These are phyloP conservation scores for Mortierella polycephala DNA, from an alignment of 371 early-diverging fungal genomes.

Conservation along the genomic window DNA sequence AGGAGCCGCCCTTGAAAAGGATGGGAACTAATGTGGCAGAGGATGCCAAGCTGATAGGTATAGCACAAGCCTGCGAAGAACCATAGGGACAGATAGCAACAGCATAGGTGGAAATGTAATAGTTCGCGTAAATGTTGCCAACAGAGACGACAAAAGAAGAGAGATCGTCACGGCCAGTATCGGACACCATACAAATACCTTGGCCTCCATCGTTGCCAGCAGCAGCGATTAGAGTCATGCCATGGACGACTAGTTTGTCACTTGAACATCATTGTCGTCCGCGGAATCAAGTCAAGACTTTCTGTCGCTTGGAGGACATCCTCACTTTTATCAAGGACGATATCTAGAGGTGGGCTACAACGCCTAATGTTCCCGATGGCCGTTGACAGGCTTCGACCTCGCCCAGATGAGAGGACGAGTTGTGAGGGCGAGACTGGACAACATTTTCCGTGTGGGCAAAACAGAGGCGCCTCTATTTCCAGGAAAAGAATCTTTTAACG, in stretches of 20 bases:
- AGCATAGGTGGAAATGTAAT: slow-evolving; percentile 18
- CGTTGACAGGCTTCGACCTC: no score
- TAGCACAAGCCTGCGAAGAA: slow-evolving; percentile 16
- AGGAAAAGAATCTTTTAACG: no score
- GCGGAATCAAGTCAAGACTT: no score
- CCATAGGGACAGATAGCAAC: slow-evolving; percentile 3
- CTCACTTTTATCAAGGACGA: no score
- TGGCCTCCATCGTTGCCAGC: slow-evolving; percentile 74
- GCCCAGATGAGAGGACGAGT: no score
- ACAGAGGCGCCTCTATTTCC: no score
- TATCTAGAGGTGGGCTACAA: no score
- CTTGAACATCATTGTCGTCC: background rate
- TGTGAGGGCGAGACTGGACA: no score
- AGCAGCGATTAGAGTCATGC: slow-evolving; percentile 60
- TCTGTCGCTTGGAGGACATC: no score
- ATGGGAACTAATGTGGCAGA: slow-evolving; percentile 22
- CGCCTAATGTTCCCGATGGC: no score
- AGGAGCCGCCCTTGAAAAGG: slow-evolving; percentile 22
- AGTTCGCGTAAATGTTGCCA: slow-evolving; percentile 60
- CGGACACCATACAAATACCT: slow-evolving; percentile 67
- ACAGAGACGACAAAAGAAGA: slow-evolving; percentile 74
- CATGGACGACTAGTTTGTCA: slow-evolving; percentile 48
- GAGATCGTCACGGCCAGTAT: slow-evolving; percentile 68
- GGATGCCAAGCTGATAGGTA: slow-evolving; percentile 15
- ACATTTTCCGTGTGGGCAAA: background rate